Conservation (phyloP, 1,139 yeast species). For the Hansenula sp. region DNA sequence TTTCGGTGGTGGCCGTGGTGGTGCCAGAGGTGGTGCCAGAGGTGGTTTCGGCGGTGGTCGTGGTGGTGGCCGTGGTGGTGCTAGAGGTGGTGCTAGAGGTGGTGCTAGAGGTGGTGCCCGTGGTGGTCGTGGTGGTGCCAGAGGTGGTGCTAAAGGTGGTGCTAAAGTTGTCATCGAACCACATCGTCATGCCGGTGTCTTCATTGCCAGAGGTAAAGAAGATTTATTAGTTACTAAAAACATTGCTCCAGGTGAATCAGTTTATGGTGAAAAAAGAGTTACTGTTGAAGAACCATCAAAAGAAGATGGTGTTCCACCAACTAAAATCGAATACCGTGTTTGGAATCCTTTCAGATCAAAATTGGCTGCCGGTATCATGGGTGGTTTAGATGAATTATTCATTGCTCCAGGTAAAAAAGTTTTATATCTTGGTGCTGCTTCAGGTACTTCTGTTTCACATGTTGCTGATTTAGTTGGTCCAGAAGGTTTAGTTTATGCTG, state of each 20-base stretch:
- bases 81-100: slow-evolving; percentile 67
- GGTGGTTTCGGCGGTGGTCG: slow-evolving; percentile 51
- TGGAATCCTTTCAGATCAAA: slow-evolving; percentile 99
- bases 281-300: slow-evolving; percentile 87
- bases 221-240: slow-evolving; percentile 96
- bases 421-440: slow-evolving; percentile 96
- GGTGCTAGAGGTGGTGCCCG: slow-evolving; percentile 76
- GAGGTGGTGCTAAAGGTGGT: slow-evolving; percentile 80
- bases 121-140: slow-evolving; percentile 74
- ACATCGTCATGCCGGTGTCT: slow-evolving; percentile 96
- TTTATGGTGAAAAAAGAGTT: slow-evolving; percentile 96
- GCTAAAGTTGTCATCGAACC: slow-evolving; percentile 98
- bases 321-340: slow-evolving; percentile 97
- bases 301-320: slow-evolving; percentile 84
- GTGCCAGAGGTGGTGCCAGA: slow-evolving; percentile 48
- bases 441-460: slow-evolving; percentile 98
- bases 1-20: slow-evolving; percentile 41
- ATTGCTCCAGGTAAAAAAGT: slow-evolving; percentile 98
- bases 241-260: slow-evolving; percentile 97
- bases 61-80: slow-evolving; percentile 60
- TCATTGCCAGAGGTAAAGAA: slow-evolving; percentile 99
- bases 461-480: slow-evolving; percentile 99
- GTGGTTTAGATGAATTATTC: slow-evolving; percentile 97
- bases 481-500: slow-evolving; percentile 97
- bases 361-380: slow-evolving; percentile 99